Base-by-base conservation (phyloP, 2,329 filamentous ascomycete genomes). In the Botrytis paeoniae region DNA sequence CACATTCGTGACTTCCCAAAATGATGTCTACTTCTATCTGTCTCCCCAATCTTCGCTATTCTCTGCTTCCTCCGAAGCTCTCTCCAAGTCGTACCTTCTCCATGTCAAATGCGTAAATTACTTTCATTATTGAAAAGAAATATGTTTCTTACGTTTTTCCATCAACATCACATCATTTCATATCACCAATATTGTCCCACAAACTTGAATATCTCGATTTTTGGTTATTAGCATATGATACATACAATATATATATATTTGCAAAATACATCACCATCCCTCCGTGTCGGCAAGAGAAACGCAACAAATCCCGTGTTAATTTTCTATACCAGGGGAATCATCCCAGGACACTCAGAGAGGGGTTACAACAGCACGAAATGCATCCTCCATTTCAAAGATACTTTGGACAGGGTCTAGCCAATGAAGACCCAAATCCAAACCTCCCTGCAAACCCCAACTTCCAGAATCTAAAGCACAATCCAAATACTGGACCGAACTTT, bases 71-170 rank as follows among this genome's bases (percentile, higher is more conserved):
- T 25, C 37, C 9, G 4, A 8, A 8, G 10, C n/a, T 22, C 9
- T 1, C 1, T 22, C 16, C 0, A 22, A 64, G 7, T 22, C n/a
- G 4, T 25, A 22, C 18, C 16, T 45, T 41, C 39, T 29, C 18
- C 9, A 45, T n/a, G 1, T 7, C 2, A 14, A 32, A 7, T 1
- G 5, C 2, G 6, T 5, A 45, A 32, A 3, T 22, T 22, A 6
- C 4, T 37, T 20, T 10, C 14, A 7, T 12, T 10, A 1, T 18
- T 12, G 12, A 14, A 18, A 29, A 54, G 7, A 22, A 39, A 8
- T 4, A 0, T 12, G 0, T 18, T 37, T 14, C 4, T 51, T 12
- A 2, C 29, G 35, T 35, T 66, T 18, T 35, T 14, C 35, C 25
- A 37, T 54, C 18, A 54, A 10, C 9, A 64, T 32, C 61, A 64